A percentile compares a stretch with the other conserved stretches of the same genome.
These are phyloP conservation scores for Mycena capillaripes DNA, from an alignment of 768 basidiomycete species.

Conservation along the genomic window DNA sequence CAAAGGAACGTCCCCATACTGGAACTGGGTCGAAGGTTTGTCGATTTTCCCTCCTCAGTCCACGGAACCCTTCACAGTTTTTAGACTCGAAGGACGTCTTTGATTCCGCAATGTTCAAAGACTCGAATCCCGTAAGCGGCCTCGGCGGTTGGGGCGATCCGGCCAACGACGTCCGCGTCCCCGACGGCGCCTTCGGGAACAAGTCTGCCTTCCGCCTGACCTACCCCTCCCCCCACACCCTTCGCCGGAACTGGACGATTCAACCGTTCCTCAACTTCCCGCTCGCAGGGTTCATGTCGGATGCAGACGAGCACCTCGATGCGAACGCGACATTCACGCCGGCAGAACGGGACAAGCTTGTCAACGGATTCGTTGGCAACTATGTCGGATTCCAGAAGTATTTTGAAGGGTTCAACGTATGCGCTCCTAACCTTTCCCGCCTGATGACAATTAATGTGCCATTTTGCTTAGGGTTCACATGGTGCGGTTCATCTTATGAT, in stretches of 20 bases:
- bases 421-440: not conserved
- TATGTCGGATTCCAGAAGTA: slow-evolving; percentile 49
- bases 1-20: slow-evolving; percentile 27
- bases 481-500: slow-evolving; percentile 47
- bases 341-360: slow-evolving; percentile 40
- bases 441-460: not conserved
- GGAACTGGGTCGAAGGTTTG: slow-evolving; percentile 32
- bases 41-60: not conserved
- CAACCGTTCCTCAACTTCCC: slow-evolving; percentile 43
- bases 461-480: slow-evolving; percentile 48
- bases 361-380: slow-evolving; percentile 47
- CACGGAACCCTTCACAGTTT: not conserved
- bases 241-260: slow-evolving; percentile 52
- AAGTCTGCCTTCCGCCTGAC: slow-evolving; percentile 37
- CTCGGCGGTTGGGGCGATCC: slow-evolving; percentile 42
- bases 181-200: slow-evolving; percentile 46
- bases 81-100: slow-evolving; percentile 33
- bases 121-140: slow-evolving; percentile 34
- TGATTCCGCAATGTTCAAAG: slow-evolving; percentile 35
- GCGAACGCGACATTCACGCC: slow-evolving; percentile 48
- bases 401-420: slow-evolving; percentile 46
- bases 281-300: slow-evolving; percentile 20
- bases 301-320: slow-evolving; percentile 36
- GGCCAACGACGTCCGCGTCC: slow-evolving; percentile 38
- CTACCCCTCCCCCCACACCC: slow-evolving; percentile 49